Percentiles rank a stretch among this genome's conserved stretches.
These are phyloP conservation scores for Batkoa obscura DNA, from an alignment of 371 early-diverging fungal genomes.

Conservation along the genomic window DNA sequence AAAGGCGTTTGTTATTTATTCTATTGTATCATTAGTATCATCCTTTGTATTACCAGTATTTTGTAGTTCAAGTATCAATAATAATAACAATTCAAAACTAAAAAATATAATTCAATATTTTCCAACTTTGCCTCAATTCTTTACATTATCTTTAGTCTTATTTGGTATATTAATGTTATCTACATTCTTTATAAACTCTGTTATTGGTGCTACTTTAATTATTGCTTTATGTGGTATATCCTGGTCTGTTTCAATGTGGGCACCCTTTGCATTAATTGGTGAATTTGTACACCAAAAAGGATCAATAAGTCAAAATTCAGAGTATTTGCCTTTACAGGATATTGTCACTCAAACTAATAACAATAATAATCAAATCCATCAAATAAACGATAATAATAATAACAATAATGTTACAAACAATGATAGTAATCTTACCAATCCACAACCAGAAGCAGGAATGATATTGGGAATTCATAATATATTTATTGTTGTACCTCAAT, in stretches of 20 bases:
- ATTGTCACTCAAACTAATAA: not conserved
- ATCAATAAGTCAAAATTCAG: not conserved
- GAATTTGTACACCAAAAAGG: conserved; percentile 28
- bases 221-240: conserved; percentile 60
- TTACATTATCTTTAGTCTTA: conserved; percentile 42
- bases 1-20: conserved; percentile 55
- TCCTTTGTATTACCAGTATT: conserved; percentile 49
- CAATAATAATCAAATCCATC: not conserved
- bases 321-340: not conserved
- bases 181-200: conserved; percentile 32
- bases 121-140: conserved; percentile 16
- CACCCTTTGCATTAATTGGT: conserved; percentile 77
- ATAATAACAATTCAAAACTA: too few relatives aligned
- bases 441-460: conserved; percentile 40
- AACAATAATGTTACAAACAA: not conserved
- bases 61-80: conserved; percentile 5
- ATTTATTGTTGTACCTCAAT: conserved; percentile 84
- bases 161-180: conserved; percentile 45
- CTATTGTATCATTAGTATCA: conserved; percentile 51
- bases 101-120: not conserved
- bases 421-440: conserved; percentile 13
- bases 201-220: conserved; percentile 31
- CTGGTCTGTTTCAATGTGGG: conserved; percentile 84
- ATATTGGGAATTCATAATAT: conserved; percentile 87
- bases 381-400: not conserved